Evolutionary conservation across 2,329 filamentous ascomycete species (phyloP), one percentile per base, ranked within the genome.

Genomic region (Boeremia lycopersici): DNA sequence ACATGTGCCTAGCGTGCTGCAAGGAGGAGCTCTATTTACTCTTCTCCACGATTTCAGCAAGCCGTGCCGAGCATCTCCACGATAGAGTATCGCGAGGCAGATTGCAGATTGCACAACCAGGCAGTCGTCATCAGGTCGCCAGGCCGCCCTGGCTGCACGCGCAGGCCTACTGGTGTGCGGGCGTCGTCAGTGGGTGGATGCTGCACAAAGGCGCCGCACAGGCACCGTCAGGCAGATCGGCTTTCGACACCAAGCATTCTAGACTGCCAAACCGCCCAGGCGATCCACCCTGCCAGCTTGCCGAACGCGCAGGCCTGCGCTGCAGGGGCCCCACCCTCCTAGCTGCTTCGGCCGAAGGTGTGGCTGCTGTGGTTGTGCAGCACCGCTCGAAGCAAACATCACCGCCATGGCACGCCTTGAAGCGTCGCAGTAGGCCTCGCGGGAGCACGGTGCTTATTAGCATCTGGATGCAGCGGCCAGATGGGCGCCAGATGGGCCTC

Each of bases 11-110:
- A 53, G 50, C 50, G 47, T 35, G 44, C 38, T 53, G 50, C 49
- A 53, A 51, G 48, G 49, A 41, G 44, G 33, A 42, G 40, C 40
- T 41, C 43, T 38, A 29, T 48, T 28, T 30, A 29, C 40, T 34
- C 43, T 54, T 54, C 45, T 54, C 52, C 46, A 49, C 52, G 52
- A 55, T 55, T 35, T 54, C 45, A 30, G 40, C 33, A 35, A 26
- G 19, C 35, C 9, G 38, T 41, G 45, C 52, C 52, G 52, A 55
- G 52, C 52, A 41, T 49, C 39, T 55, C 52, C 52, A 55, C 45
- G 40, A 49, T 55, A 35, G 36, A 36, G 35, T 49, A 42, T 42
- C 41, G 47, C 29, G 41, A 50, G 41, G 41, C 35, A 49, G 41
- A 46, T 29, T 36, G 47, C 42, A 55, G 47, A 50, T 33, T 26